These are phyloP conservation scores for Trametes polyzona DNA, from an alignment of 1,284 basidiomycete genomes.

Conservation along the genomic window DNA sequence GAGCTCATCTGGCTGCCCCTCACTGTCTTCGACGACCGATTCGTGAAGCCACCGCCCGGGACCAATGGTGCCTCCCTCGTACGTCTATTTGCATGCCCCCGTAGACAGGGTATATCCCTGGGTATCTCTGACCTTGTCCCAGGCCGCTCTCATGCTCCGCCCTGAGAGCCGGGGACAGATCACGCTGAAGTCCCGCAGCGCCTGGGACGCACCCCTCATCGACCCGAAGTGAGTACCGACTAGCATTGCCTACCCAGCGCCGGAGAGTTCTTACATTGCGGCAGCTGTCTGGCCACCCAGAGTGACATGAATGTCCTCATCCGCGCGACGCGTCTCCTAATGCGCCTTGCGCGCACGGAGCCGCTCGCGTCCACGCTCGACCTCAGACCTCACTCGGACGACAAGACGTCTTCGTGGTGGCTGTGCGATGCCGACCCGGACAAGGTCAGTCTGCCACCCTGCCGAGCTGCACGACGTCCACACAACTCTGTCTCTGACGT, in stretches of 20 bases:
- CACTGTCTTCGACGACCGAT: conserved; percentile 27
- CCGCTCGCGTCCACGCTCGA: conserved; percentile 34
- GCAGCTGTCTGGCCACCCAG: conserved; percentile 24
- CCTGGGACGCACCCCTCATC: conserved; percentile 43
- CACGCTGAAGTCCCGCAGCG: conserved; percentile 36
- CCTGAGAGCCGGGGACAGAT: conserved; percentile 39
- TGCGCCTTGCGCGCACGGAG: conserved; percentile 27
- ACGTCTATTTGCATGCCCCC: background rate
- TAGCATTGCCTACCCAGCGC: background rate
- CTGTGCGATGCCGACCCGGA: conserved; percentile 28
- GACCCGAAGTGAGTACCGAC: conserved; percentile 40
- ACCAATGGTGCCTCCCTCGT: conserved; percentile 31
- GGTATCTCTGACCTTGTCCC: background rate
- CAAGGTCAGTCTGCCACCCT: conserved; percentile 9
- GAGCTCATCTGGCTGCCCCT: conserved; percentile 39
- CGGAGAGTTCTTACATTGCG: background rate
- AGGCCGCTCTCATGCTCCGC: conserved; percentile 31
- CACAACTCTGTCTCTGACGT: background rate
- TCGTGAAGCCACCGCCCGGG: conserved; percentile 21
- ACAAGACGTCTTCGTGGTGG: conserved; percentile 25
- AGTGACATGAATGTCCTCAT: conserved; percentile 33
- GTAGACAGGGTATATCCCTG: too few species aligned
- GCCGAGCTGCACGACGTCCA: background rate
- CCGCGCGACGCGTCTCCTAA: conserved; percentile 27
- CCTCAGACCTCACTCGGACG: conserved; percentile 6